phyloP scores from a whole-genome alignment of 371 early-diverging fungal species.

The Haplosporangium sp. region DNA sequence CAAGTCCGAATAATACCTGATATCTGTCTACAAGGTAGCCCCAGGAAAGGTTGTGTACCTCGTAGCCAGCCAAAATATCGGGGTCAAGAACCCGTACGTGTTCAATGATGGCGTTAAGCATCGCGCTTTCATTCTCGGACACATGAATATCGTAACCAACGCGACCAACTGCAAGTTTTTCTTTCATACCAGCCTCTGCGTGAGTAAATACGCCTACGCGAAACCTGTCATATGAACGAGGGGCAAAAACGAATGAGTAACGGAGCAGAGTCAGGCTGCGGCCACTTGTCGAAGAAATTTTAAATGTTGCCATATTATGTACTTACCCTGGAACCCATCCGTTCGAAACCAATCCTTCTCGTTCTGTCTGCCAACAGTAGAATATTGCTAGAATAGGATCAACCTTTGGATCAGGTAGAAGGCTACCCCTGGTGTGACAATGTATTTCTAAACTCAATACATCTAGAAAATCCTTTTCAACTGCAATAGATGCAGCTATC shows the following conservation, averaged over 20 bases:
- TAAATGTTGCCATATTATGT: not conserved
- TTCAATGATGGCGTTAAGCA: slow-evolving; percentile 65
- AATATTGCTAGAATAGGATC: slow-evolving; percentile 53
- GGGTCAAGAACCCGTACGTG: slow-evolving; percentile 78
- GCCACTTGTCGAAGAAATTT: too few species aligned
- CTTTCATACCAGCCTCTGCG: slow-evolving; percentile 20
- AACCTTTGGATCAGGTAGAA: slow-evolving; percentile 54
- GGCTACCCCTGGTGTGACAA: slow-evolving; percentile 34
- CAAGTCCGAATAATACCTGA: slow-evolving; percentile 20
- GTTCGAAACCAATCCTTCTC: slow-evolving; percentile 36
- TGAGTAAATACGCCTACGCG: slow-evolving; percentile 41
- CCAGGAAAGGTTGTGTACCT: slow-evolving; percentile 87
- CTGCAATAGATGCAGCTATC: slow-evolving; percentile 37
- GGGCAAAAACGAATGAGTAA: not conserved
- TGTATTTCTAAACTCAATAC: slow-evolving; percentile 57
- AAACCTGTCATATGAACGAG: slow-evolving; percentile 13
- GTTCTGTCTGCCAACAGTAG: slow-evolving; percentile 50
- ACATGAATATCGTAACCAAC: slow-evolving; percentile 27
- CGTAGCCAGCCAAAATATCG: slow-evolving; percentile 89
- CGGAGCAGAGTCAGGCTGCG: not conserved
- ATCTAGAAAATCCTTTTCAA: slow-evolving; percentile 59
- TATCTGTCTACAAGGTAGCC: slow-evolving; percentile 85
- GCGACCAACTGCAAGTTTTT: slow-evolving; percentile 21
- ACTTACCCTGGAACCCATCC: slow-evolving; percentile 55
- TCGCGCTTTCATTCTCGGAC: slow-evolving; percentile 59